Conservation (phyloP, 1,284 basidiomycete genomes). For the Heliocybe sulcata region DNA sequence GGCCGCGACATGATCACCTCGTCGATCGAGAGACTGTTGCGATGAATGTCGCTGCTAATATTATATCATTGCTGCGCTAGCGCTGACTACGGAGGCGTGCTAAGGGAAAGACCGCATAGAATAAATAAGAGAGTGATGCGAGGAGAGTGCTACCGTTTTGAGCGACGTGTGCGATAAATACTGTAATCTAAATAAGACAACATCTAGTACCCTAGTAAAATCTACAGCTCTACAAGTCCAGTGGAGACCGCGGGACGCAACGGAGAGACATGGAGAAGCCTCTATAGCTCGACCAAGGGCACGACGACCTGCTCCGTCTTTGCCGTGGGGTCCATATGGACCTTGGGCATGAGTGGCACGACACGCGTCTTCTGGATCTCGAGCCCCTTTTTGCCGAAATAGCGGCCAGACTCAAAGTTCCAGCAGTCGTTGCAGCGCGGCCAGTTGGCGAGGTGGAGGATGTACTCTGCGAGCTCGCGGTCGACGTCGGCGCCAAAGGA, state of each 20-base stretch:
- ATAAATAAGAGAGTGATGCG: background rate
- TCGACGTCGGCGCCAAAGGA: constrained; percentile 8
- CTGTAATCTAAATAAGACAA: background rate
- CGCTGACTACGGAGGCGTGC: background rate
- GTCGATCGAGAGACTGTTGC: no score
- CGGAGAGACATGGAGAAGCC: background rate
- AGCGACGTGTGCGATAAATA: constrained; percentile 1
- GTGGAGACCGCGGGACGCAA: background rate
- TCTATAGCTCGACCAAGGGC: background rate
- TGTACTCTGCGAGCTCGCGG: constrained; percentile 16
- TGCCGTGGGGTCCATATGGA: background rate
- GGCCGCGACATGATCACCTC: no score
- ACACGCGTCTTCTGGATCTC: constrained; percentile 21
- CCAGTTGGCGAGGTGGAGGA: constrained; percentile 35
- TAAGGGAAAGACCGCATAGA: background rate
- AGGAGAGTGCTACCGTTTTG: background rate
- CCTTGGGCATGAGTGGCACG: constrained; percentile 13
- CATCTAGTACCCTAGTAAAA: background rate
- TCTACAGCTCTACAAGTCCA: background rate
- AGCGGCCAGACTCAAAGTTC: constrained; percentile 34
- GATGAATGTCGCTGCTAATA: no score
- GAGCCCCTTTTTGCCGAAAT: constrained; percentile 28
- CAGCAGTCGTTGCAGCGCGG: constrained; percentile 32
- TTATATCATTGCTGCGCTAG: background rate
- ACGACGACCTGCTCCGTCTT: constrained; percentile 2